Evolutionary conservation across 1,139 yeast genomes (phyloP).

Genomic region (Scheffersomyces titani): DNA sequence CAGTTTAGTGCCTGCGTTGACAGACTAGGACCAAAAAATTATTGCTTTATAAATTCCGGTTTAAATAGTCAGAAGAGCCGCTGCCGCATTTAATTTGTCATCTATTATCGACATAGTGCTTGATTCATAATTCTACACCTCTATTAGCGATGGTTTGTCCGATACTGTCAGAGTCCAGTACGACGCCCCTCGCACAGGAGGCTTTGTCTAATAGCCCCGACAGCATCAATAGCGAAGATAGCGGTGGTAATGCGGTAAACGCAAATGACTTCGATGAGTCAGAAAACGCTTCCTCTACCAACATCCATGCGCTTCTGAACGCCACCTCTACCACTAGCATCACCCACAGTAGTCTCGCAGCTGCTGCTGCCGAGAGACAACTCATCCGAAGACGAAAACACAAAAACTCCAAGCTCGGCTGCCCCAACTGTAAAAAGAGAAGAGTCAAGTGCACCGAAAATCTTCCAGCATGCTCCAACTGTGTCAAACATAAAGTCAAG

Average conservation of each 20-base stretch:
- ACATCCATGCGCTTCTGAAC: too few species aligned
- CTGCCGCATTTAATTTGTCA: neutral
- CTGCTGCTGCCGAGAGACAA: conserved; percentile 2
- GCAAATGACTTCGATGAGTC: neutral
- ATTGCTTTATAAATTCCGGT: neutral
- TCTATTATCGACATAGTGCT: neutral
- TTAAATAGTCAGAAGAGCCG: neutral
- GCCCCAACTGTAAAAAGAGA: conserved; percentile 47
- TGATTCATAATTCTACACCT: neutral
- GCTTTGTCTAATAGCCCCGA: conserved; percentile 6
- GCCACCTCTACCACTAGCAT: neutral
- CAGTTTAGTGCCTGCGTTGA: neutral
- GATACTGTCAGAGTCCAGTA: neutral
- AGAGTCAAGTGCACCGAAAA: conserved; percentile 47
- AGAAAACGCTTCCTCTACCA: neutral
- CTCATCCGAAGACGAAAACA: conserved; percentile 13
- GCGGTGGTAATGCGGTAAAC: neutral
- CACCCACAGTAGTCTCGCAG: neutral
- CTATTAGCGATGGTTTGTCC: neutral
- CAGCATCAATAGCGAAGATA: neutral
- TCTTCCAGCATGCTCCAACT: conserved; percentile 42
- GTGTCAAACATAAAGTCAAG: conserved; percentile 41
- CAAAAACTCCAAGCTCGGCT: conserved; percentile 28
- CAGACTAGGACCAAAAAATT: neutral
- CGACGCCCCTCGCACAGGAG: neutral